Evolutionary conservation across 2,329 filamentous ascomycete species (phyloP).

Genomic region (Epichloe typhina): DNA sequence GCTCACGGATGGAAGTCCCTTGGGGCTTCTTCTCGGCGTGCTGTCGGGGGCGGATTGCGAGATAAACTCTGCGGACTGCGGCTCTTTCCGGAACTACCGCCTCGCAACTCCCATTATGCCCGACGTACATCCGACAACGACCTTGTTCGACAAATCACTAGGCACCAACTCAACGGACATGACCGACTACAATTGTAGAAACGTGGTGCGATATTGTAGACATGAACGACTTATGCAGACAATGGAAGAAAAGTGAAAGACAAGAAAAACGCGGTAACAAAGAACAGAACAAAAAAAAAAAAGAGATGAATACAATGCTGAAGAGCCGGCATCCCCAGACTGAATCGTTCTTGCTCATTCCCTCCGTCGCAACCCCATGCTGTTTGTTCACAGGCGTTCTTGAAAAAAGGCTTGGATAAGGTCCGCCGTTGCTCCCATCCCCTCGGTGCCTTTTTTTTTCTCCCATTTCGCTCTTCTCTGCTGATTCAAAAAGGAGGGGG

Average conservation of each 20-base stretch:
- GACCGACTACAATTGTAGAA: background rate
- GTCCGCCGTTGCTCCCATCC: background rate
- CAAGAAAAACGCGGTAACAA: slow-evolving; percentile 16
- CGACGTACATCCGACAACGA: too few species aligned
- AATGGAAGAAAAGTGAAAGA: slow-evolving; percentile 11
- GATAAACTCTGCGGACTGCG: too few species aligned
- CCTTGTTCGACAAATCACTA: too few species aligned
- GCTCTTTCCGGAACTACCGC: too few species aligned
- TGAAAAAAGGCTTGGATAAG: background rate
- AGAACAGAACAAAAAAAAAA: slow-evolving; percentile 16
- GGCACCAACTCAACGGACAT: background rate
- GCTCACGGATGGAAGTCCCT: too few species aligned
- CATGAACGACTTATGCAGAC: background rate
- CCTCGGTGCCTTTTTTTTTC: background rate
- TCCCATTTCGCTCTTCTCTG: background rate
- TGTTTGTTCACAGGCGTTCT: background rate
- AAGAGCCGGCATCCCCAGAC: slow-evolving; percentile 19
- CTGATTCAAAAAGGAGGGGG: background rate
- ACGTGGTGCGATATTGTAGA: background rate
- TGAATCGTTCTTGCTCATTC: slow-evolving; percentile 14
- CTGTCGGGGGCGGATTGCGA: too few species aligned
- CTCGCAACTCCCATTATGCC: too few species aligned
- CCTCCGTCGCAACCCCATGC: background rate
- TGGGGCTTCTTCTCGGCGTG: too few species aligned
- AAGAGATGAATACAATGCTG: slow-evolving; percentile 38